Base-by-base conservation (phyloP, 306 rosid species). In the Ormosia emarginata region DNA sequence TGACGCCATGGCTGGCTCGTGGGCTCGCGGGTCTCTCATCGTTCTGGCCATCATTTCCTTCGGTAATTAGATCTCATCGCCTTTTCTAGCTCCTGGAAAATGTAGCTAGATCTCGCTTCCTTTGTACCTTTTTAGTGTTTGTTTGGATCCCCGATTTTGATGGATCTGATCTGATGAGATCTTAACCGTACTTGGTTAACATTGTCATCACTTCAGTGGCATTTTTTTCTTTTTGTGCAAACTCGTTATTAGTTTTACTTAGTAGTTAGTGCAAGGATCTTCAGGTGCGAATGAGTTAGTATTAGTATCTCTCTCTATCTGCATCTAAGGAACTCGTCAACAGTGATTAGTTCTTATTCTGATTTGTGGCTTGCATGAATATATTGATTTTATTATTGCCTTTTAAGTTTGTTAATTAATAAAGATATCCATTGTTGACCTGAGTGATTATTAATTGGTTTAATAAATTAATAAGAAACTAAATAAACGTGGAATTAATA, bases 1-100 rank as follows among this genome's bases (percentile, higher is more conserved):
- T 29, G 75, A 61, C 81, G 83, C 85, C 80, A 93, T 93, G 97
- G 88, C 91, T 91, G 83, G 96, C 93, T 91, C 93, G 61, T 77
- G 89, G 78, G 85, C 92, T 24, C 88, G 85, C 73, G 86, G 85
- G 62, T 88, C 97, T 71, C 74, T 93, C 80, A 68, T 87, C 66
- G 90, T 91, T 5, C 83, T 90, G 1, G 91, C 92, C 59, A 91
- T 93, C 82, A 79, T 93, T 32, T 79, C 75, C 11, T 80, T 90
- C 53, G 97, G 97, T 91, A 15, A 11, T 82, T 52, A 79, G 87
- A 93, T 93, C 90, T 88, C 79, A 7, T 18, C 46, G 7, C 4
- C 2, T 15, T 71, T 24, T 2, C 1, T 15, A 7, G 7, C 12
- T 67, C 66, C 1, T 67, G 3, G 24, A 11, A 0, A 41, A 84